Percentiles rank a stretch among this genome's conserved stretches.
Evolutionary conservation across 1,139 yeast genomes (phyloP).

Genomic region (Yamadazyma triangularis): DNA sequence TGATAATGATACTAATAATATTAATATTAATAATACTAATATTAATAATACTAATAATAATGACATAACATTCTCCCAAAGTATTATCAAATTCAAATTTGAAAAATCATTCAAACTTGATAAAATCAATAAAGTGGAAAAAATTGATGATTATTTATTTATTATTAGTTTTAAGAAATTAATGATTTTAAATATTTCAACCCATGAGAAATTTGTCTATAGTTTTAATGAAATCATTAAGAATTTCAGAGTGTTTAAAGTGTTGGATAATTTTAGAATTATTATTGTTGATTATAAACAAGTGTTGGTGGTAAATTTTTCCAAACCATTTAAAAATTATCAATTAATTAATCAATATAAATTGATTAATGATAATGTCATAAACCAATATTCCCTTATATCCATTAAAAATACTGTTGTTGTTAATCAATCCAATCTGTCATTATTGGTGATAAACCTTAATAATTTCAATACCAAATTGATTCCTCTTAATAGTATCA

Average conservation of each 20-base stretch:
- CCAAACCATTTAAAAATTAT: conserved; percentile 4
- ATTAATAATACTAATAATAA: too few species aligned
- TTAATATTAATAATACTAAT: too few species aligned
- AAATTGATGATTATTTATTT: conserved; percentile 8
- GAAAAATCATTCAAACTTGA: conserved; percentile 11
- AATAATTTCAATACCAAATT: conserved; percentile 6
- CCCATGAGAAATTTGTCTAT: conserved; percentile 9
- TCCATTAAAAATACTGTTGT: conserved; percentile 10
- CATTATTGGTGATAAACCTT: conserved; percentile 9
- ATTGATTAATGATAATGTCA: conserved; percentile 11
- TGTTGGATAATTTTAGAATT: conserved; percentile 8
- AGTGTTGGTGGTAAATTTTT: conserved; percentile 6
- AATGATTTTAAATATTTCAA: conserved; percentile 8
- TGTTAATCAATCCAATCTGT: conserved; percentile 11
- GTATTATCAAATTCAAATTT: conserved; percentile 13
- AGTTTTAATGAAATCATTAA: conserved; percentile 9
- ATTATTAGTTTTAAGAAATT: conserved; percentile 12
- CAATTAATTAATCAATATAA: conserved; percentile 6
- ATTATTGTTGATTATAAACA: conserved; percentile 9
- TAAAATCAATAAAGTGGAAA: conserved; percentile 11
- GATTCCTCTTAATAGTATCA: conserved; percentile 4
- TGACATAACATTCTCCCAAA: conserved; percentile 8
- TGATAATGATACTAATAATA: too few species aligned
- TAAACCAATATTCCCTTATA: conserved; percentile 11
- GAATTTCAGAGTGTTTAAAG: conserved; percentile 9